Evolutionary conservation across 768 basidiomycete species (phyloP), one percentile per base, ranked within the genome.

Genomic region (Russula ochroleuca): DNA sequence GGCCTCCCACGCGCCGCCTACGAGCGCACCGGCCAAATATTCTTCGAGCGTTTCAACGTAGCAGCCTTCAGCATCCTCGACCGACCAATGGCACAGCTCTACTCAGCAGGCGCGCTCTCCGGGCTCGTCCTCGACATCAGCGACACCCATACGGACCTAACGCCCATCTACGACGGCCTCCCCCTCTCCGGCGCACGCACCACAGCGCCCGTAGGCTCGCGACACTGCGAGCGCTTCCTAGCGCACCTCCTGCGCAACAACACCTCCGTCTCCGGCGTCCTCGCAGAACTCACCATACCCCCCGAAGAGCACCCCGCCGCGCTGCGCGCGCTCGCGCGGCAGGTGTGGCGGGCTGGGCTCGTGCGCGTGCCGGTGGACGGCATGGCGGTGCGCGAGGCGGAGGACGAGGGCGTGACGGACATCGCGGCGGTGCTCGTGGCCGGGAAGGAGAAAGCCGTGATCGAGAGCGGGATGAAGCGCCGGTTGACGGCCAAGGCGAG

Each of bases 41-140:
- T 95, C 75, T 97, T 97, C 69, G 94, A 96, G 72, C 87, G 90
- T 28, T 91, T 95, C 82, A 94, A 94, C 71, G 87, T 89, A 31
- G 87, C 94, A 10, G 90, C 86, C 17, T 84, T 95, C 67, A 82
- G 83, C 59, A 79, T 94, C 68, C 78, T 94, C 55, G 88, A 94
- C 61, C 89, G 92, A 0, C 88, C 94, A 23, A 82, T 94, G 73
- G 83, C 90, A 10, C 90, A 94, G 68, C 76, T 95, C 49, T 95
- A 91, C 74, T 85, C 92, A 23, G 83, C 83, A 17, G 87, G 86
- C 67, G 79, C 79, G 60, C 79, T 90, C 62, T 83, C 75, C 59
- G 92, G 92, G 52, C 75, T 96, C 54, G 84, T 93, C 45, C 79
- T 97, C 62, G 94, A 96, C 74, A 83, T 97, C 65, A 88, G 86